A percentile compares a stretch with the other conserved stretches of the same genome.
These are phyloP conservation scores for Cyclocybe aegerita DNA, from an alignment of 768 basidiomycete genomes.

Conservation along the genomic window DNA sequence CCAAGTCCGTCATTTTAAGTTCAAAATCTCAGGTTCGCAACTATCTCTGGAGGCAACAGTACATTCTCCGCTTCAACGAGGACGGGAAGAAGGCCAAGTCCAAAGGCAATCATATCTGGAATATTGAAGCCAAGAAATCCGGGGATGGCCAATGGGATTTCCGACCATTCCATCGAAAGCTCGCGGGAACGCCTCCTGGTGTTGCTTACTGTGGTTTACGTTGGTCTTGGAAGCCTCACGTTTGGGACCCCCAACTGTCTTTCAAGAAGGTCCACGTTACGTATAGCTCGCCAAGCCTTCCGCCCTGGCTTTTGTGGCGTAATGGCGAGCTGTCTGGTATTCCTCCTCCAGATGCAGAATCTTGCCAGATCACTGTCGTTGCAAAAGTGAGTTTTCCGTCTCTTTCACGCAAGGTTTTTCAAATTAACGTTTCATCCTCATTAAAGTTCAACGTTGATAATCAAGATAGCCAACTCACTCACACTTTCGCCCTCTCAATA, in stretches of 20 bases:
- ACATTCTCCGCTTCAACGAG: conserved; percentile 96
- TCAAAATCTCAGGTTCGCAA: conserved; percentile 66
- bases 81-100: conserved; percentile 99
- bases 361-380: conserved; percentile 70
- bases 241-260: conserved; percentile 96
- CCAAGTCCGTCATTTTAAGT: conserved; percentile 5
- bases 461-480: conserved; percentile 64
- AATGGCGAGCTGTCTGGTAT: conserved; percentile 80
- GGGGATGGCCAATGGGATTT: conserved; percentile 82
- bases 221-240: conserved; percentile 90
- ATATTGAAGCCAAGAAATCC: conserved; percentile 89
- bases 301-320: conserved; percentile 88
- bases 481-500: conserved; percentile 70
- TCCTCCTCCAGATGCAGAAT: conserved; percentile 74
- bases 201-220: conserved; percentile 79
- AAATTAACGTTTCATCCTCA: conserved; percentile 9
- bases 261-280: conserved; percentile 76
- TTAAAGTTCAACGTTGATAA: conserved; percentile 70
- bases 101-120: conserved; percentile 99
- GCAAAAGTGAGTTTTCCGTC: conserved; percentile 59
- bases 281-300: conserved; percentile 80
- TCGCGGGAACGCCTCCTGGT: conserved; percentile 79
- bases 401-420: conserved; percentile 3
- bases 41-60: conserved; percentile 93
- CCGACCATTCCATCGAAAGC: conserved; percentile 83